Evolutionary conservation across 2,329 filamentous ascomycete genomes (phyloP).

Genomic region (Parascedosporium putredinis): DNA sequence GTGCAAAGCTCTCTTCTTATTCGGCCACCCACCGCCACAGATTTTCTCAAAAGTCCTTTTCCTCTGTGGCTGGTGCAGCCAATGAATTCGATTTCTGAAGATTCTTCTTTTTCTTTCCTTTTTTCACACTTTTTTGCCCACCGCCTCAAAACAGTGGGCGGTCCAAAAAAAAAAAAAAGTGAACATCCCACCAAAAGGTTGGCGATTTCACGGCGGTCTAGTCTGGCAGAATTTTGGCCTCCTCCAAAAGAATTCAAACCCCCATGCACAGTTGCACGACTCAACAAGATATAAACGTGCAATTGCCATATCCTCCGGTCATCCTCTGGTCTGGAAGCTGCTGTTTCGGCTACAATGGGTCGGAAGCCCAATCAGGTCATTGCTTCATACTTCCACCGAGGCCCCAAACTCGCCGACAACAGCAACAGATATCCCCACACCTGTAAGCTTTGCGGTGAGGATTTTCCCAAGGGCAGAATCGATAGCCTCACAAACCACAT

Average conservation of each 20-base stretch:
- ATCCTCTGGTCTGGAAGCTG: not conserved
- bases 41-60: too few relatives aligned
- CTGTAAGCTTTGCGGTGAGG: conserved; percentile 78
- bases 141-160: conserved; percentile 3
- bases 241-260: not conserved
- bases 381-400: conserved; percentile 78
- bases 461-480: conserved; percentile 81
- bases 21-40: too few relatives aligned
- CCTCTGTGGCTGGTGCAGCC: too few relatives aligned
- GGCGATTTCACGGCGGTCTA: conserved; percentile 8
- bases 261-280: not conserved
- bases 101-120: too few relatives aligned
- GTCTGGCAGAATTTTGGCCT: conserved; percentile 7
- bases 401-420: conserved; percentile 75
- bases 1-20: too few relatives aligned
- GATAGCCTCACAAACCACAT: conserved; percentile 75
- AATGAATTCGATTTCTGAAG: too few relatives aligned
- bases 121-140: conserved; percentile 2
- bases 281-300: not conserved
- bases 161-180: not conserved
- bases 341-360: conserved; percentile 46
- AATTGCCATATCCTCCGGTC: not conserved
- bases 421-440: conserved; percentile 89
- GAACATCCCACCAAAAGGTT: conserved; percentile 4
- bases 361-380: conserved; percentile 77